phyloP scores from a whole-genome alignment of 2,329 filamentous ascomycete species.

The Hypocreales sp. region DNA sequence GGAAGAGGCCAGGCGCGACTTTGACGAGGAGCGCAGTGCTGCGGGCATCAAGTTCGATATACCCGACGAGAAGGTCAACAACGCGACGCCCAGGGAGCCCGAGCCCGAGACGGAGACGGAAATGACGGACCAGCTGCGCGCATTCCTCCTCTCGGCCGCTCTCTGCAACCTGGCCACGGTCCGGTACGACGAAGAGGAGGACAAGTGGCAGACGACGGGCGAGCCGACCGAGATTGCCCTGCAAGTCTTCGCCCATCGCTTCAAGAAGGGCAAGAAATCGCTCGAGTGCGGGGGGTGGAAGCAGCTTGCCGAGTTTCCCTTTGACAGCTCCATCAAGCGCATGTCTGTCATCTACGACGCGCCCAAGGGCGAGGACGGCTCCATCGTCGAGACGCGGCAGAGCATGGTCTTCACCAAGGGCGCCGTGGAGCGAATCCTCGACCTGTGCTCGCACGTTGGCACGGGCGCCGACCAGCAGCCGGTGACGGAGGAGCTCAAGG shows the following conservation, averaged over 20 bases:
- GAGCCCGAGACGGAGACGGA: slow-evolving; percentile 22
- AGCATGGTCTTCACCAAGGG: slow-evolving; percentile 47
- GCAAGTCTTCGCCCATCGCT: slow-evolving; percentile 59
- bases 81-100: slow-evolving; percentile 16
- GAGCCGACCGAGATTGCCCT: slow-evolving; percentile 65
- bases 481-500: slow-evolving; percentile 35
- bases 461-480: slow-evolving; percentile 23
- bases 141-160: slow-evolving; percentile 39
- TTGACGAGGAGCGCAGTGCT: slow-evolving; percentile 42
- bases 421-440: slow-evolving; percentile 44
- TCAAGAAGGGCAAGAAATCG: slow-evolving; percentile 39
- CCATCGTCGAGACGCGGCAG: slow-evolving; percentile 22
- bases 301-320: slow-evolving; percentile 58
- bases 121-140: slow-evolving; percentile 32
- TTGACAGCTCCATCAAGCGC: slow-evolving; percentile 62
- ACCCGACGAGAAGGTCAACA: slow-evolving; percentile 37
- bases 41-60: slow-evolving; percentile 47
- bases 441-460: slow-evolving; percentile 35
- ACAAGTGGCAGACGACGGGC: slow-evolving; percentile 49
- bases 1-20: slow-evolving; percentile 33
- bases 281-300: slow-evolving; percentile 40
- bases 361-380: slow-evolving; percentile 22
- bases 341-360: slow-evolving; percentile 61
- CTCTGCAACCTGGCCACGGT: slow-evolving; percentile 52
- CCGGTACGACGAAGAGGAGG: slow-evolving; percentile 34